Conservation (phyloP, 2,329 filamentous ascomycete genomes). For the Apiospora phragmitis region DNA sequence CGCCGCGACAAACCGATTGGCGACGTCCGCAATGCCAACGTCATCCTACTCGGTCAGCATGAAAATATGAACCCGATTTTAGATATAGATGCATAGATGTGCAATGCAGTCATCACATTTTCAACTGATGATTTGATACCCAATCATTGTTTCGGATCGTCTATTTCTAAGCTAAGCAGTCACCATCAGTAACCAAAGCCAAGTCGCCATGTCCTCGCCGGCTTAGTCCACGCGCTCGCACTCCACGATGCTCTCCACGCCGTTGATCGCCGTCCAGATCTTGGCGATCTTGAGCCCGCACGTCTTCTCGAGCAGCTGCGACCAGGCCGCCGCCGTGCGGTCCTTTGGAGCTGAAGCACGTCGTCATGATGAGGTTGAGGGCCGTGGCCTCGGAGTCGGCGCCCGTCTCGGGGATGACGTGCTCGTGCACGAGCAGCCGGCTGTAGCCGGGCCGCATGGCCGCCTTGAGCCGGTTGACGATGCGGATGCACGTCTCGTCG, state of each 20-base stretch:
- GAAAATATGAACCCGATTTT: background rate
- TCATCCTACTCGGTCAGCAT: background rate
- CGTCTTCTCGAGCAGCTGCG: too few relatives aligned
- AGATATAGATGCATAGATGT: background rate
- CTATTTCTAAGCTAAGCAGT: background rate
- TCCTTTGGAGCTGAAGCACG: too few relatives aligned
- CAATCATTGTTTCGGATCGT: too few relatives aligned
- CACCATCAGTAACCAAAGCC: background rate
- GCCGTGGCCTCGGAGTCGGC: too few relatives aligned
- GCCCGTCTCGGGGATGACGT: slow-evolving; percentile 20
- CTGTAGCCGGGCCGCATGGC: slow-evolving; percentile 37
- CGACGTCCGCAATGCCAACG: background rate
- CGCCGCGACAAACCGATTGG: background rate
- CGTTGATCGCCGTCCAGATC: too few relatives aligned
- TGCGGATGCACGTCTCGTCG: slow-evolving; percentile 24
- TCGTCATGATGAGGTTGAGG: too few relatives aligned
- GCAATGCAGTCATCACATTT: background rate
- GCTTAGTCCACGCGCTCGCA: too few relatives aligned
- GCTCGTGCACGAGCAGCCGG: slow-evolving; percentile 39
- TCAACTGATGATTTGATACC: too few relatives aligned
- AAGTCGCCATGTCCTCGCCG: background rate
- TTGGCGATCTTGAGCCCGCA: too few relatives aligned
- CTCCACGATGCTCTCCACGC: too few relatives aligned
- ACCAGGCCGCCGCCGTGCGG: too few relatives aligned
- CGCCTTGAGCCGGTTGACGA: slow-evolving; percentile 20